A percentile compares a stretch with the other conserved stretches of the same genome.
Evolutionary conservation across 106 monocot species (phyloP).

Genomic region (Amphibolis antarctica): DNA sequence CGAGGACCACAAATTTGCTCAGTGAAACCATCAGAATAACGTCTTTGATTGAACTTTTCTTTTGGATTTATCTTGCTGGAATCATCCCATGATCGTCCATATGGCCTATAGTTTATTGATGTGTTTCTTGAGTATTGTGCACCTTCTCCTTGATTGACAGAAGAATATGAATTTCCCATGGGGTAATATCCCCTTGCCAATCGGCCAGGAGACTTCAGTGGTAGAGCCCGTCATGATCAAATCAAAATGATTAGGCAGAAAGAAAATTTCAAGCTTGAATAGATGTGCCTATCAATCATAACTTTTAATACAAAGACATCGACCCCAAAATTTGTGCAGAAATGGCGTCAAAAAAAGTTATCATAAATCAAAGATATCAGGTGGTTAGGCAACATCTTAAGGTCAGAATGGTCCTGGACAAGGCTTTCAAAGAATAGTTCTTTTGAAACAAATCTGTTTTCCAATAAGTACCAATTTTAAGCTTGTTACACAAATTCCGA

Average conservation of each 20-base stretch:
- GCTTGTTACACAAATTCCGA: too few relatives aligned
- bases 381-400: too few relatives aligned
- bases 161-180: conserved; percentile 10
- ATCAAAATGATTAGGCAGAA: neutral
- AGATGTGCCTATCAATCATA: neutral
- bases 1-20: conserved; percentile 59
- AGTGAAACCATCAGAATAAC: conserved; percentile 9
- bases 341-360: too few relatives aligned
- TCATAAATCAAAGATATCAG: too few relatives aligned
- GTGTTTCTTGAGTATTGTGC: conserved; percentile 5
- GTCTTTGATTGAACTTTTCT: conserved; percentile 15
- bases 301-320: neutral
- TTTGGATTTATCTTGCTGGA: conserved; percentile 4
- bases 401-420: too few relatives aligned
- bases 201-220: conserved; percentile 2
- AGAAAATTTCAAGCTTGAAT: neutral
- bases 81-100: neutral
- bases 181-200: conserved; percentile 8
- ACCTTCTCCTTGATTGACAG: conserved; percentile 1
- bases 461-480: too few relatives aligned
- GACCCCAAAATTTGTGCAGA: too few relatives aligned
- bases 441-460: too few relatives aligned
- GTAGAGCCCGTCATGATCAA: conserved; percentile 12
- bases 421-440: too few relatives aligned
- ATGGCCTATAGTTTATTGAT: conserved; percentile 1